Percentiles rank a stretch among this genome's conserved stretches.
Evolutionary conservation across 1,284 basidiomycete genomes (phyloP).

Genomic region (Trichosporon sp.): DNA sequence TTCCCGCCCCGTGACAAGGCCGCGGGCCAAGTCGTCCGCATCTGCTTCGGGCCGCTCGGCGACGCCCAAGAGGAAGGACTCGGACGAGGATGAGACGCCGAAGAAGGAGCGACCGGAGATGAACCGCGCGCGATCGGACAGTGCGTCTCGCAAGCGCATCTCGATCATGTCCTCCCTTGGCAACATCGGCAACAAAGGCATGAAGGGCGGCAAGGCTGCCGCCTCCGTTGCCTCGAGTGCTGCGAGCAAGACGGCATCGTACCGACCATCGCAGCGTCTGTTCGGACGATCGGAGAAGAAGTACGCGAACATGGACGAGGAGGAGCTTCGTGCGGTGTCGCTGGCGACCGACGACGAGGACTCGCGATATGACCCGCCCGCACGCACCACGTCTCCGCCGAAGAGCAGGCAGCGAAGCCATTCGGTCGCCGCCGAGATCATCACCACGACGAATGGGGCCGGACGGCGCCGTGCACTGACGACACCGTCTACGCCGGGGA

Average conservation of each 20-base stretch:
- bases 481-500: slow-evolving; percentile 39
- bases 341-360: slow-evolving; percentile 51
- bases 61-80: slow-evolving; percentile 29
- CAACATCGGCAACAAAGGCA: slow-evolving; percentile 50
- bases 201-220: slow-evolving; percentile 42
- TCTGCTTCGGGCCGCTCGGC: slow-evolving; percentile 32
- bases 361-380: slow-evolving; percentile 57
- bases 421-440: slow-evolving; percentile 22
- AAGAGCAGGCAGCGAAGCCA: slow-evolving; percentile 16
- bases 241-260: slow-evolving; percentile 19
- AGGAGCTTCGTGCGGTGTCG: slow-evolving; percentile 57
- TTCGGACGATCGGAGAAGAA: slow-evolving; percentile 61
- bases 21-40: slow-evolving; percentile 28
- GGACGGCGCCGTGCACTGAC: slow-evolving; percentile 42
- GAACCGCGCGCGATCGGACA: slow-evolving; percentile 19
- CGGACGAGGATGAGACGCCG: slow-evolving; percentile 23
- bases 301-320: slow-evolving; percentile 55
- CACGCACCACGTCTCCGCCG: background rate
- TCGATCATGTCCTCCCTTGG: slow-evolving; percentile 43
- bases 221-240: slow-evolving; percentile 30
- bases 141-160: slow-evolving; percentile 29
- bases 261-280: slow-evolving; percentile 8
- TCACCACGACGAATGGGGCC: slow-evolving; percentile 21
- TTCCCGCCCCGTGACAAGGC: background rate
- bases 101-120: slow-evolving; percentile 17